Percentiles rank a stretch among this genome's conserved stretches.
Conservation (phyloP, 2,329 filamentous ascomycete species). For the Rugonectria rugulosa region DNA sequence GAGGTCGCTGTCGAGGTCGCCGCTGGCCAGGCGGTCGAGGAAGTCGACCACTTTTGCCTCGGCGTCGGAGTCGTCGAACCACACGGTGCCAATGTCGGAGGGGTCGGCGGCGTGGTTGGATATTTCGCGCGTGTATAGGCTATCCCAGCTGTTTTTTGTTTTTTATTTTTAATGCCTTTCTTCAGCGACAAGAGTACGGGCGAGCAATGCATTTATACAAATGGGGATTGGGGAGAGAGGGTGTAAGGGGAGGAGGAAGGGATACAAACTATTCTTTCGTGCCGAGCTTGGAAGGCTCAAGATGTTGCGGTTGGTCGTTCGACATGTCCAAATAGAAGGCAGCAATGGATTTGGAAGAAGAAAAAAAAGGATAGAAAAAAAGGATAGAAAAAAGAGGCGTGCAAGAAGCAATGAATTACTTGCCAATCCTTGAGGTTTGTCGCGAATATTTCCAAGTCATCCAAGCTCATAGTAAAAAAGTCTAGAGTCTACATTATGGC, state of each 20-base stretch:
- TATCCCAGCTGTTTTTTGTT: constrained; percentile 69
- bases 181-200: neutral
- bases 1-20: constrained; percentile 30
- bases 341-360: no score
- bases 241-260: constrained; percentile 3
- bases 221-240: neutral
- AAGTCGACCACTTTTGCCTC: constrained; percentile 80
- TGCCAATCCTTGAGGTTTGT: neutral
- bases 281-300: constrained; percentile 81
- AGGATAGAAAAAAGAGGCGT: neutral
- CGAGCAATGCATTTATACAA: neutral
- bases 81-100: constrained; percentile 85
- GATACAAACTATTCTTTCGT: constrained; percentile 85
- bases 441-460: neutral
- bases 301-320: constrained; percentile 62
- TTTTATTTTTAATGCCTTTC: neutral
- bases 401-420: neutral
- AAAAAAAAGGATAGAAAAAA: neutral
- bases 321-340: no score
- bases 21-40: constrained; percentile 55
- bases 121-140: constrained; percentile 75
- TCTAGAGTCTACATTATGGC: constrained; percentile 26
- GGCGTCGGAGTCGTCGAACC: constrained; percentile 94
- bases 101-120: constrained; percentile 76
- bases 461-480: constrained; percentile 20